These are phyloP conservation scores for Warburgia ugandensis DNA, from an alignment of 164 flowering plant genomes.

Conservation along the genomic window DNA sequence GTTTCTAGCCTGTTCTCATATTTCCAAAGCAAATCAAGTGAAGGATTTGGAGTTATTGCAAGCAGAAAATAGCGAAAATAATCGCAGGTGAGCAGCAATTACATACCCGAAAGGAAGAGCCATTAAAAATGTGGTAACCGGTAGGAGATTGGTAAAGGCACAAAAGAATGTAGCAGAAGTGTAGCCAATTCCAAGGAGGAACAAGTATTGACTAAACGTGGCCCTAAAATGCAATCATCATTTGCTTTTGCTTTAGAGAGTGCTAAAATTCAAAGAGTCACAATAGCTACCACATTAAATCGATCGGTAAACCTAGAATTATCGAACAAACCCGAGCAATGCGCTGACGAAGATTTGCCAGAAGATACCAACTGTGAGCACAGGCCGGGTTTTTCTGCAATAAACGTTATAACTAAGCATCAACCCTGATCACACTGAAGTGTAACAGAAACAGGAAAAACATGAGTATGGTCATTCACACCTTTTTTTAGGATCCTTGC, in stretches of 20 bases:
- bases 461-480: neutral
- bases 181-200: conserved; percentile 59
- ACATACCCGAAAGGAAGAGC: conserved; percentile 65
- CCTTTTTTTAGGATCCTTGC: too few relatives aligned
- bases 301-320: neutral
- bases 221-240: conserved; percentile 31
- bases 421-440: too few relatives aligned
- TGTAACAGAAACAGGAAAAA: too few relatives aligned
- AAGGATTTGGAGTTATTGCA: neutral
- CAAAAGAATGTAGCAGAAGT: conserved; percentile 71
- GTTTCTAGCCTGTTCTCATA: conserved; percentile 48
- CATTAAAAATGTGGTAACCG: conserved; percentile 64
- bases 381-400: conserved; percentile 62
- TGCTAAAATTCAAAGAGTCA: neutral
- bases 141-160: conserved; percentile 75
- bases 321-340: conserved; percentile 47
- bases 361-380: conserved; percentile 41
- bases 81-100: neutral
- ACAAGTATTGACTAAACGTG: conserved; percentile 54
- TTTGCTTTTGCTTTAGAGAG: neutral
- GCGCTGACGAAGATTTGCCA: conserved; percentile 58
- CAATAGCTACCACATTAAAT: too few relatives aligned
- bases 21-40: neutral
- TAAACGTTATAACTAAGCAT: neutral
- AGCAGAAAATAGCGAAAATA: neutral